A percentile compares a stretch with the other conserved stretches of the same genome.
phyloP scores from a whole-genome alignment of 352 stramenopile species.

The Globisporangium orthogonon region DNA sequence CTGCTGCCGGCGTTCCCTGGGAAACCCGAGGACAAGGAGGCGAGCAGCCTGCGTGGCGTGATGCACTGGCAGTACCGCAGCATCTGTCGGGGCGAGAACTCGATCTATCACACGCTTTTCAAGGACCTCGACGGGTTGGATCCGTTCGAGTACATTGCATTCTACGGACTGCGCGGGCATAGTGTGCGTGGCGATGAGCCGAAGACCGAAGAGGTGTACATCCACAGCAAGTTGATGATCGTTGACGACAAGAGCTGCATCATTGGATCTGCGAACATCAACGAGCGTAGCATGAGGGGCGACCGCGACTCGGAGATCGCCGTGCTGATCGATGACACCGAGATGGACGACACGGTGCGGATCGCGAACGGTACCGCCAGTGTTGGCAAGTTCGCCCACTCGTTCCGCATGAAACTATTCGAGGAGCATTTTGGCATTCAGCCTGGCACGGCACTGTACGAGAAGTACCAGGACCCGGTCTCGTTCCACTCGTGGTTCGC shows the following conservation, averaged over 20 bases:
- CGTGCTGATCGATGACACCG: slow-evolving; percentile 75
- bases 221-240: slow-evolving; percentile 91
- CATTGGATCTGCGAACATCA: slow-evolving; percentile 85
- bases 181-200: slow-evolving; percentile 23
- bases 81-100: slow-evolving; percentile 76
- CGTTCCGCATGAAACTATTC: slow-evolving; percentile 85
- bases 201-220: slow-evolving; percentile 76
- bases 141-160: slow-evolving; percentile 86
- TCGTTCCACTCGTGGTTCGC: slow-evolving; percentile 65
- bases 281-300: slow-evolving; percentile 83
- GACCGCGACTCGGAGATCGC: slow-evolving; percentile 86
- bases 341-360: slow-evolving; percentile 48
- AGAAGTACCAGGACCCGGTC: slow-evolving; percentile 60
- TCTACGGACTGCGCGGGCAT: slow-evolving; percentile 76
- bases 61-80: slow-evolving; percentile 88
- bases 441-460: slow-evolving; percentile 36
- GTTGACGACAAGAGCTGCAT: slow-evolving; percentile 76
- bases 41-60: slow-evolving; percentile 73
- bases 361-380: slow-evolving; percentile 37
- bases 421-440: slow-evolving; percentile 76
- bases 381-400: slow-evolving; percentile 79
- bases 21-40: slow-evolving; percentile 72
- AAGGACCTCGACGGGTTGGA: slow-evolving; percentile 61
- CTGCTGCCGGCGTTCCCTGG: slow-evolving; percentile 78
- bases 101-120: slow-evolving; percentile 76